Conservation (phyloP, 805 yeast genomes). For the Blastobotrys robertii region DNA sequence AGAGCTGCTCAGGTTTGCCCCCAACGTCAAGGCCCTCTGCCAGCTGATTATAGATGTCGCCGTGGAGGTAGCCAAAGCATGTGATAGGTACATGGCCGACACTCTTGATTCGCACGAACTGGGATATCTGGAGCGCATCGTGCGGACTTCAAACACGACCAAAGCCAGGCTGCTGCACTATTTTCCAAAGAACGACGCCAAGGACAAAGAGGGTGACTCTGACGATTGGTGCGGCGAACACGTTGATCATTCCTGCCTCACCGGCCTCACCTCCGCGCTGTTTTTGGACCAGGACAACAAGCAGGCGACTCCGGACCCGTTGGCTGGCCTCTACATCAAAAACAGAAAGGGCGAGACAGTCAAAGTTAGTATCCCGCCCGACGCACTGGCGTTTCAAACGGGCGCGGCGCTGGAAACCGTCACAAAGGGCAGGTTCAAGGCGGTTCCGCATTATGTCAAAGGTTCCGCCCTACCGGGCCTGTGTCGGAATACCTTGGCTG, state of each 20-base stretch:
- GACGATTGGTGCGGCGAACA: constrained; percentile 57
- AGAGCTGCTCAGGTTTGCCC: constrained; percentile 18
- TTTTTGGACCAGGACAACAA: constrained; percentile 33
- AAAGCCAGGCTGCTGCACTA: constrained; percentile 52
- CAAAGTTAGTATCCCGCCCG: constrained; percentile 44
- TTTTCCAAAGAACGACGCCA: too few species aligned
- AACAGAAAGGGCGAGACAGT: constrained; percentile 36
- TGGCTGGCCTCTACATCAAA: constrained; percentile 42
- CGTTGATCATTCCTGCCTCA: constrained; percentile 48
- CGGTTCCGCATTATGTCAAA: constrained; percentile 49
- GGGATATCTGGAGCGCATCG: constrained; percentile 37
- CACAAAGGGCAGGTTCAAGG: constrained; percentile 40
- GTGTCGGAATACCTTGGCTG: constrained; percentile 49
- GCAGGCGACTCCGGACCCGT: constrained; percentile 31
- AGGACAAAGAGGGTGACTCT: too few species aligned
- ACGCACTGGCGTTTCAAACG: constrained; percentile 52
- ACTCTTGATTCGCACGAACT: constrained; percentile 24
- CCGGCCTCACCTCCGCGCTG: constrained; percentile 49
- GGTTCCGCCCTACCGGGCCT: constrained; percentile 31
- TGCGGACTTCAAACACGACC: constrained; percentile 41
- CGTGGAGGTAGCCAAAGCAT: constrained; percentile 40
- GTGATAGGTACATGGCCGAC: constrained; percentile 37
- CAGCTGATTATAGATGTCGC: constrained; percentile 41
- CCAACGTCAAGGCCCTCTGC: constrained; percentile 26
- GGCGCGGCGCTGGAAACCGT: constrained; percentile 48